These are phyloP conservation scores for Tillandsia leiboldiana DNA, from an alignment of 176 grass and related monocot genomes.

Conservation along the genomic window DNA sequence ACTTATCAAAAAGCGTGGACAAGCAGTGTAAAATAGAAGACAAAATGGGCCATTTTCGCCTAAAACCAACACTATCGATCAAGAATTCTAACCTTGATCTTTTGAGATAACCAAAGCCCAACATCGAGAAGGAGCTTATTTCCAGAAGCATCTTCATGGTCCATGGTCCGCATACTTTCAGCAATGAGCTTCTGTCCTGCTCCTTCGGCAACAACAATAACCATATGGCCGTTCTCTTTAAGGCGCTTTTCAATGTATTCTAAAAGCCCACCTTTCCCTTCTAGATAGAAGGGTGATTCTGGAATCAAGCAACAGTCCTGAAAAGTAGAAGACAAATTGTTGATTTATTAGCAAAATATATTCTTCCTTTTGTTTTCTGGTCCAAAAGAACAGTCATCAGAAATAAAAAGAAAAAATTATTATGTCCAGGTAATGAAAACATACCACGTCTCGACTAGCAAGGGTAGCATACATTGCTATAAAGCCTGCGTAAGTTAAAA, in stretches of 20 bases:
- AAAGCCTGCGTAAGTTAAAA: conserved; percentile 58
- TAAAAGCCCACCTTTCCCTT: conserved; percentile 76
- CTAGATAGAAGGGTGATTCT: conserved; percentile 88
- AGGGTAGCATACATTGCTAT: conserved; percentile 93
- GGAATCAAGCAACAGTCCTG: conserved; percentile 98
- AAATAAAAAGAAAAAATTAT: background rate
- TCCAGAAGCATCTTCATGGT: conserved; percentile 69
- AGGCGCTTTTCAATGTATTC: conserved; percentile 75
- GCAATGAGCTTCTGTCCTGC: conserved; percentile 84
- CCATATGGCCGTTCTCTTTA: conserved; percentile 93
- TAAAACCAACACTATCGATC: background rate
- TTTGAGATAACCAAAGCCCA: conserved; percentile 93
- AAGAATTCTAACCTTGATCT: conserved; percentile 63
- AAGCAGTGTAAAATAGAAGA: too few species aligned
- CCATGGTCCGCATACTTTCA: conserved; percentile 57
- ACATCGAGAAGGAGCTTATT: conserved; percentile 80
- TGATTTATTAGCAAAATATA: background rate
- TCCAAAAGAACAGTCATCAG: conserved; percentile 2
- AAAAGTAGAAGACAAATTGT: conserved; percentile 13
- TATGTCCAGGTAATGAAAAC: conserved; percentile 15
- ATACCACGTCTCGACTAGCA: conserved; percentile 98
- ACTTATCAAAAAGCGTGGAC: too few species aligned
- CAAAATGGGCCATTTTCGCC: too few species aligned
- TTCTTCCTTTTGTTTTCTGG: conserved; percentile 9
- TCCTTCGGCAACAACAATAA: conserved; percentile 96